Base-by-base conservation (phyloP, 2,329 filamentous ascomycete species). In the Eutypa lata region DNA sequence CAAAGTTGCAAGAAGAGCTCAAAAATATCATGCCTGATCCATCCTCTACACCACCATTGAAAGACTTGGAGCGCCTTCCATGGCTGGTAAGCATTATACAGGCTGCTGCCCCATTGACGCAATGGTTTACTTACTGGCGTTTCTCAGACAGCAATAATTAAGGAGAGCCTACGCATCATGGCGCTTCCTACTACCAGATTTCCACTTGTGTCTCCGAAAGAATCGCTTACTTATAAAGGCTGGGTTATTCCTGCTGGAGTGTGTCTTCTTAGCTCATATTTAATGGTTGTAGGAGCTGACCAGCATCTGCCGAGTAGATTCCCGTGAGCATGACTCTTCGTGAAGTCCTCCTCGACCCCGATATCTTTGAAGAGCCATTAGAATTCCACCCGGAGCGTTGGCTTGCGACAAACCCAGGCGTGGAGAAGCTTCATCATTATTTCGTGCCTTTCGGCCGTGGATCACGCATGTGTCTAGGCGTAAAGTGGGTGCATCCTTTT, bases 181-280 rank as follows among this genome's bases (percentile, higher is more conserved):
- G 56, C 51, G 10, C 26, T 55, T 0, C 10, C 55, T 16, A 57
- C 54, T 1, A 49, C 50, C 7, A 53, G 58, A 16, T 38, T 55
- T 24, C 56, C 54, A 21, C 56, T 57, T 3, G 54, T 58, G 7
- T 52, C 54, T 13, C 56, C 56, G 1, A 50, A 53, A 2, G 54
- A 60, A 16, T 22, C 49, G 2, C 49, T 60, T n/a, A 35, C 31
- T 2, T 58, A 54, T n/a, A 47, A 52, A 19, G 48, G 55, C 22
- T 60, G 58, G 56, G 49, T 56, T 13, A 48, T 60, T 13, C 58
- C 58, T 3, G 31, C 56, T 35, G 56, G 56, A 53, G 54, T 50
- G 4, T 38, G 19, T 18, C 13, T 10, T 21, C 4, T 10, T 22
- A 3, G 18, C 8, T 24, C 1, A 31, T 42, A 54, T 13, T 52